Base-by-base conservation (phyloP, 306 rosid species). In the Albizia julibrissin region DNA sequence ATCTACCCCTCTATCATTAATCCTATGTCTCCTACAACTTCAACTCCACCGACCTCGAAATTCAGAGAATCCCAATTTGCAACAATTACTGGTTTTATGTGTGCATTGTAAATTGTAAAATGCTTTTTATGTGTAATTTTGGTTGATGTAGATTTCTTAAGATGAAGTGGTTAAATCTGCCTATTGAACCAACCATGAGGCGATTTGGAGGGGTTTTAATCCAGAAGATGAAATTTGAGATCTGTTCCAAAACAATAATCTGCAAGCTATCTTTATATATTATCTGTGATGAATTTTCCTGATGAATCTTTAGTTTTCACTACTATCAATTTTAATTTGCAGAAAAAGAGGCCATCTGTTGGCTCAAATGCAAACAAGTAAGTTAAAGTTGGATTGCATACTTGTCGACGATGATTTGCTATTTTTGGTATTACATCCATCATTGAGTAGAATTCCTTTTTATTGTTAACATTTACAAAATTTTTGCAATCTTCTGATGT, bases 321-420 rank as follows among this genome's bases (percentile, higher is more conserved):
- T 1, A 5, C 44, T 6, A 7, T 12, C 5, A 11, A 10, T 77
- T 68, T 40, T 47, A 31, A n/a, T 69, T 47, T 39, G 22, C 31
- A 82, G 84, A 70, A 11, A 67, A 59, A 52, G 80, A 31, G 44
- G 76, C 80, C 13, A 31, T 50, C 82, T 4, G 0, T 11, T 3
- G 67, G 13, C 8, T 21, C 72, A 43, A 76, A 56, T 16, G 56
- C 82, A 46, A 78, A 62, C 40, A 37, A 84, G 82, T 87, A 59
- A 22, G 62, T 72, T 52, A 10, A 12, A 7, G 18, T 50, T 68
- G 0, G 18, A 6, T 27, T 33, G 7, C 3, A 4, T 10, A 15
- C 61, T 34, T 7, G 10, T 77, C 5, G 33, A 22, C 66, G 24
- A 31, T 70, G 29, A 26, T 54, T 21, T 54, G 19, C 50, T 37